A percentile compares a stretch with the other conserved stretches of the same genome.
phyloP scores from a whole-genome alignment of 192 early-diverging fungal genomes.

The Kickxella alabastrina region DNA sequence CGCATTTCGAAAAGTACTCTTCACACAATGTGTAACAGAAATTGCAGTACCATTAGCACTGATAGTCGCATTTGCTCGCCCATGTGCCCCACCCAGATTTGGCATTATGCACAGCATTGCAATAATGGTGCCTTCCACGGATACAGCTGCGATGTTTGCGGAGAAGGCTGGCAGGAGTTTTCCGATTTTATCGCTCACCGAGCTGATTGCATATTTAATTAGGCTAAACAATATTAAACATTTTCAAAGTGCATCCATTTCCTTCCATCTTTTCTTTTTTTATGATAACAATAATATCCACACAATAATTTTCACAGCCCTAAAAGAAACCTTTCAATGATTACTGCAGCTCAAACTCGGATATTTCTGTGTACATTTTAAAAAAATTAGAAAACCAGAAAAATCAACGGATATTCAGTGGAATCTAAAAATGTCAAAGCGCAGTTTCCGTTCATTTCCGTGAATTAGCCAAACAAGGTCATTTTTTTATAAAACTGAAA shows the following conservation, averaged over 20 bases:
- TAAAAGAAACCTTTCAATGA: not conserved
- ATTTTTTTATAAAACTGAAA: no score
- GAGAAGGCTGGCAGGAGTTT: not conserved
- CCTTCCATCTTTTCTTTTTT: no score
- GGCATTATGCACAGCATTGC: not conserved
- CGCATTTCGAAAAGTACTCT: no score
- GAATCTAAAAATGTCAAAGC: no score
- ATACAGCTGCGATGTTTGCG: not conserved
- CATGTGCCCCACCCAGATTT: not conserved
- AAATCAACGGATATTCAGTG: no score
- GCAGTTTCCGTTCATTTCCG: no score
- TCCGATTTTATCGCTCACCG: not conserved
- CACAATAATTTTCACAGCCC: not conserved
- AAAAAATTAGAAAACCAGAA: not conserved
- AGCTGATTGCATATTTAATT: not conserved
- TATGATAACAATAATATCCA: no score
- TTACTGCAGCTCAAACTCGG: not conserved
- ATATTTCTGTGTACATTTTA: no score
- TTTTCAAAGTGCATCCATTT: no score
- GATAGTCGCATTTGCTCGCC: not conserved
- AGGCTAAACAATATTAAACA: not conserved
- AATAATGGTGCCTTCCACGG: not conserved
- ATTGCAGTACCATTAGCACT: not conserved
- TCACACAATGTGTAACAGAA: not conserved
- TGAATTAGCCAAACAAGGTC: no score